Base-by-base conservation (phyloP, 2,329 filamentous ascomycete species). In the Magnaporthales sp. region DNA sequence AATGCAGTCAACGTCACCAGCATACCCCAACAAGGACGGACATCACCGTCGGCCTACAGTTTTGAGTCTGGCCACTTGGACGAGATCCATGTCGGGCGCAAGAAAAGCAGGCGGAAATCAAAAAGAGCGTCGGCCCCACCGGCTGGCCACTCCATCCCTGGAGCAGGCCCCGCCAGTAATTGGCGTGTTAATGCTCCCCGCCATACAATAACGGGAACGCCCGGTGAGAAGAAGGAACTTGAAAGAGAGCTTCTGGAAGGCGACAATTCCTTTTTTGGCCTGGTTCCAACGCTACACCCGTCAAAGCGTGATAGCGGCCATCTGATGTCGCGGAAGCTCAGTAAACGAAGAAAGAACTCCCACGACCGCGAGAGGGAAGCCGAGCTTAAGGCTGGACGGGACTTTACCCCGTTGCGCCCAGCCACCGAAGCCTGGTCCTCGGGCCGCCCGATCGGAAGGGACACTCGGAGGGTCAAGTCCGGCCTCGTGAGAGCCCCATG, bases 331-430 rank as follows among this genome's bases (percentile, higher is more conserved):
- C 86, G 88, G 68, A 88, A 89, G 68, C 92, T 88, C 73, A 90
- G 90, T 56, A 96, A 91, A 79, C 94, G 91, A 78, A 86, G 89
- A 72, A 88, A 89, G 72, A 89, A 89, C 63, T 67, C 69, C 71
- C 84, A 90, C 69, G 91, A 96, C 69, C 86, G 87, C 74, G 84
- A 90, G 67, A 86, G 94, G 67, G 93, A 97, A 77, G 91, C 91
- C 69, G 92, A 97, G 77, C 93, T 97, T 74, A 91, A 89, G 74
- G 88, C 91, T 66, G 91, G 97, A 90, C 91, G 87, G 73, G 86
- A 87, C 56, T 85, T 84, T 68, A 84, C 89, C 70, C 88, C 91
- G 6, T 79, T 88, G 66, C 86, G 91, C 65, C 83, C 88, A 6
- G 83, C 84, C 11, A 83, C 84, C 63, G 84, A 88, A 68, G 80